Conservation (phyloP, 1,284 basidiomycete species). For the Cutaneotrichosporon sp. region DNA sequence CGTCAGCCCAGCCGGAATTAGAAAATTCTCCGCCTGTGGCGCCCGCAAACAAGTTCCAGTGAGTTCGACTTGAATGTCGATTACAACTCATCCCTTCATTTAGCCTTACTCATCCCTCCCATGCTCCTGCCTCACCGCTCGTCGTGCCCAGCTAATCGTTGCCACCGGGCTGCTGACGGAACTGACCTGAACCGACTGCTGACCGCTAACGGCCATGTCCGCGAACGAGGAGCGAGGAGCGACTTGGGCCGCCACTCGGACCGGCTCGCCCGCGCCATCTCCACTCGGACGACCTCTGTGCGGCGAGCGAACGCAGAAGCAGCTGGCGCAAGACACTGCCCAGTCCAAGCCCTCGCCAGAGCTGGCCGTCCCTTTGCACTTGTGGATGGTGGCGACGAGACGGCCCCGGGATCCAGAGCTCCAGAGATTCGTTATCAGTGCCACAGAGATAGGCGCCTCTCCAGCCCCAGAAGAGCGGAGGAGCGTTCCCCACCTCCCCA, state of each 20-base stretch:
- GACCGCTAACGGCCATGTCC: too few relatives aligned
- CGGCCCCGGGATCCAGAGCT: too few relatives aligned
- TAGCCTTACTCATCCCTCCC: neutral
- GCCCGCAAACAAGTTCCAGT: neutral
- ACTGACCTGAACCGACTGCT: neutral
- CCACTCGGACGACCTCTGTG: neutral
- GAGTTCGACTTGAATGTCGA: neutral
- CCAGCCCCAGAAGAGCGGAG: too few relatives aligned
- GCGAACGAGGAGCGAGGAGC: neutral
- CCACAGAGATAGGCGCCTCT: too few relatives aligned
- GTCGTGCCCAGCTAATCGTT: neutral
- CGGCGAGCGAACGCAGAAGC: neutral
- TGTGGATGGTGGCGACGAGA: too few relatives aligned
- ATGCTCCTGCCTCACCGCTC: neutral
- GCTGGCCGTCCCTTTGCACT: too few relatives aligned
- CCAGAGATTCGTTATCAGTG: too few relatives aligned
- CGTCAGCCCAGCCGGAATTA: neutral
- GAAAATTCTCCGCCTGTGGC: constrained; percentile 1
- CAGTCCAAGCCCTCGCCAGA: too few relatives aligned
- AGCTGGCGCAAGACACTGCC: too few relatives aligned
- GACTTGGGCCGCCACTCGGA: neutral
- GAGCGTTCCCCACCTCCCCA: too few relatives aligned
- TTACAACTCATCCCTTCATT: neutral
- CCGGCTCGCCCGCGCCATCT: neutral
- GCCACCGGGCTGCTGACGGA: neutral